Conservation (phyloP, 345 rosid species). For the Ceriops decandra region DNA sequence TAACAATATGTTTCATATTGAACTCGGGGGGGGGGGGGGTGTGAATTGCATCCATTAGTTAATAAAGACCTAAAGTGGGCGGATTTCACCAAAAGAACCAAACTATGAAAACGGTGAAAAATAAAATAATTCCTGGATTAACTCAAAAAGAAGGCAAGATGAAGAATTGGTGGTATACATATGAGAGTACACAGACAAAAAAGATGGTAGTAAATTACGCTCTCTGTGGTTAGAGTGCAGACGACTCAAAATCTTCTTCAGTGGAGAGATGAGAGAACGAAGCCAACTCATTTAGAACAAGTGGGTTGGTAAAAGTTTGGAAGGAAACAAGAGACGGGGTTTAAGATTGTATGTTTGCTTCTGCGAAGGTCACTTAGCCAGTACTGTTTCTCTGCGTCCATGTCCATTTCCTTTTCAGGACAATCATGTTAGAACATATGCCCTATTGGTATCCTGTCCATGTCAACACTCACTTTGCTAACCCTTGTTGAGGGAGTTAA, state of each 20-base stretch:
- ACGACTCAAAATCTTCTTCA: slow-evolving; percentile 18
- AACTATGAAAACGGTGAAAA: not conserved
- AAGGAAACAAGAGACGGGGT: slow-evolving; percentile 4
- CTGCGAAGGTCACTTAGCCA: not conserved
- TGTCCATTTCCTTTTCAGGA: slow-evolving; percentile 3
- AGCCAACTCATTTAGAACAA: slow-evolving; percentile 17
- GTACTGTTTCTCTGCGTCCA: not conserved
- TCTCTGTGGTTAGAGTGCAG: slow-evolving; percentile 6
- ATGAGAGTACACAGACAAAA: not conserved
- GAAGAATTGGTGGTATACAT: not conserved
- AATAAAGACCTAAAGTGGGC: not conserved
- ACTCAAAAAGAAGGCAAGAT: not conserved
- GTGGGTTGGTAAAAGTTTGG: slow-evolving; percentile 16
- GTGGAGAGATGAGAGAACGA: slow-evolving; percentile 18
- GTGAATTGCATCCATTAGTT: too few relatives aligned
- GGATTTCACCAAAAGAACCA: not conserved
- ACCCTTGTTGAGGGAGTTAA: slow-evolving; percentile 19
- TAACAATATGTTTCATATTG: not conserved
- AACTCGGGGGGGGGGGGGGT: not conserved
- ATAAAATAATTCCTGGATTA: not conserved
- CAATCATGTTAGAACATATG: not conserved
- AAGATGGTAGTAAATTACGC: slow-evolving; percentile 1
- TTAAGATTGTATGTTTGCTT: slow-evolving; percentile 2
- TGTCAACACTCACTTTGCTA: not conserved
- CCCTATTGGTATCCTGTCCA: slow-evolving; percentile 14